Evolutionary conservation across 2,329 filamentous ascomycete species (phyloP), one percentile per base, ranked within the genome.

Genomic region (Pezicula carpinea): DNA sequence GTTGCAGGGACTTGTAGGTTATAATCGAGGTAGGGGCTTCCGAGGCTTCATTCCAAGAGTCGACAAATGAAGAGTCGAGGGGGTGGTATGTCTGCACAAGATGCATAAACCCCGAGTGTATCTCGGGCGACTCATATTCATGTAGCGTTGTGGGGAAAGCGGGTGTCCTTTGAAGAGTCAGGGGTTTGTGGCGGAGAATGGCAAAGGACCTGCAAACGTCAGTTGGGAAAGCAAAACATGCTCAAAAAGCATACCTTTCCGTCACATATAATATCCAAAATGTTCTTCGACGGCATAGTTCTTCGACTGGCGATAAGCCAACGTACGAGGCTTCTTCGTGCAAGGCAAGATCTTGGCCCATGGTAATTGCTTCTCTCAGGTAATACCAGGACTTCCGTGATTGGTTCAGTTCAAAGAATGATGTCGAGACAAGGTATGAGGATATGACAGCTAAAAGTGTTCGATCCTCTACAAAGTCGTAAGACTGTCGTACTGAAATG

Each of bases 221-320:
- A 39, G 46, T 41, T 33, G 15, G 11, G 40, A 32, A 17, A 7
- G n/a, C 26, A 15, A 15, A 39, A 10, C 14, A 36, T 18, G 4
- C 18, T 11, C 39, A n/a, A 21, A 1, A 32, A 19, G 46, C 41
- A 21, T 63, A 78, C 75, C 76, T 72, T 63, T 84, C 80, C 0
- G 78, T 79, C 26, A 83, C 73, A 56, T 82, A 82, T 8, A 84
- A 65, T 34, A 82, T 69, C 80, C 80, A 84, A 59, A 80, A 83
- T 6, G 82, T 68, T 10, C 79, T 68, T 47, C 77, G 70, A 31
- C 74, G 72, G 45, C 76, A 75, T 17, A 80, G 71, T 18, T 64
- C 67, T 56, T 82, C 79, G 4, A 76, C 65, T 1, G 71, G 65
- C 32, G 75, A 68, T 1, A 71, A 58, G 5, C 66, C 69, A 36